These are phyloP conservation scores for Suhomyces coccinellae DNA, from an alignment of 1,139 yeast species.

Conservation along the genomic window DNA sequence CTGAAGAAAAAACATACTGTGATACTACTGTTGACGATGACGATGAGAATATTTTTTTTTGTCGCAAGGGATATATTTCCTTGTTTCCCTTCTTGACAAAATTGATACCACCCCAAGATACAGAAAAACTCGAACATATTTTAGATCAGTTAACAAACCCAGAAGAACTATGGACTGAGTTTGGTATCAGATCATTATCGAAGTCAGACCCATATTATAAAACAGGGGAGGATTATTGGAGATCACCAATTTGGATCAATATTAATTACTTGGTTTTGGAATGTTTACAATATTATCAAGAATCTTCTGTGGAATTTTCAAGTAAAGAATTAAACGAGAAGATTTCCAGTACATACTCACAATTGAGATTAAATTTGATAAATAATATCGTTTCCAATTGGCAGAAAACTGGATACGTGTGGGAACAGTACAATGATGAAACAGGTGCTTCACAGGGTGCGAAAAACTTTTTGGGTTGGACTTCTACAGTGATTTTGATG, in stretches of 20 bases:
- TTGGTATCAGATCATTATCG: slow-evolving; percentile 82
- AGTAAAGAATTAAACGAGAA: slow-evolving; percentile 36
- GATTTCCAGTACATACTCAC: slow-evolving; percentile 45
- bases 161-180: slow-evolving; percentile 72
- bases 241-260: slow-evolving; percentile 92
- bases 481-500: slow-evolving; percentile 75
- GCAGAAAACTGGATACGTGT: slow-evolving; percentile 76
- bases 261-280: slow-evolving; percentile 83
- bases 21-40: slow-evolving; percentile 77
- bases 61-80: slow-evolving; percentile 88
- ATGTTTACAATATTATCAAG: slow-evolving; percentile 57
- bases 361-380: slow-evolving; percentile 67
- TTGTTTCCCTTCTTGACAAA: slow-evolving; percentile 82
- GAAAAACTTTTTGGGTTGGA: slow-evolving; percentile 93
- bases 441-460: slow-evolving; percentile 82
- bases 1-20: slow-evolving; percentile 67
- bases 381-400: slow-evolving; percentile 67
- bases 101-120: slow-evolving; percentile 54
- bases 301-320: slow-evolving; percentile 10
- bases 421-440: slow-evolving; percentile 85
- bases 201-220: slow-evolving; percentile 65
- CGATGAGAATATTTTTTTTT: slow-evolving; percentile 65
- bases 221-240: slow-evolving; percentile 90
- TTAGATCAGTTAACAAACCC: slow-evolving; percentile 66
- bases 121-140: slow-evolving; percentile 50